Conservation (phyloP, 2,329 filamentous ascomycete species). For the Botrytis galanthina region DNA sequence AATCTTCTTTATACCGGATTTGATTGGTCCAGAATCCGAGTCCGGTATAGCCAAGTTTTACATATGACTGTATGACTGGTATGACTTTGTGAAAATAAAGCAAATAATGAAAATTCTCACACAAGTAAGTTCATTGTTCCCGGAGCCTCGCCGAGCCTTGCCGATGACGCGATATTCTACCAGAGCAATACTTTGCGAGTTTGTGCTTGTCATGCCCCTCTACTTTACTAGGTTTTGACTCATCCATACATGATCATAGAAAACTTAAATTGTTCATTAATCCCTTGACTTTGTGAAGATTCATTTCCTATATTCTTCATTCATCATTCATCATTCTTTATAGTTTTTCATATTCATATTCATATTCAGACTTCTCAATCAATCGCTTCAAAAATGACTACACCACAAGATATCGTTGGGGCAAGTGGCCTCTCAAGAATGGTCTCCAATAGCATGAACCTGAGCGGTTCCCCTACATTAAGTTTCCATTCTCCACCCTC, state of each 20-base stretch:
- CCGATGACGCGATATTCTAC: constrained; percentile 6
- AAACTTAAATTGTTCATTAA: constrained; percentile 9
- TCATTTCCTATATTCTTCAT: neutral
- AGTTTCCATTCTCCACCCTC: constrained; percentile 72
- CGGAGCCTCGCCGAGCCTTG: constrained; percentile 13
- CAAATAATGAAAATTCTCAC: neutral
- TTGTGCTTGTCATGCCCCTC: neutral
- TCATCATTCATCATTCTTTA: neutral
- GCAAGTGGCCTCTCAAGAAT: constrained; percentile 40
- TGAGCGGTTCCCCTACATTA: constrained; percentile 65
- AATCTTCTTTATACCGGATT: no score
- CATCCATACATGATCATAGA: constrained; percentile 7
- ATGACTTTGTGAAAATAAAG: neutral
- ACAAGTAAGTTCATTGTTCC: neutral
- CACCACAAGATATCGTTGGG: constrained; percentile 48
- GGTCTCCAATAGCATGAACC: constrained; percentile 59
- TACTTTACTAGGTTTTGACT: constrained; percentile 13
- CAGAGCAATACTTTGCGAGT: constrained; percentile 17
- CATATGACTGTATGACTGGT: no score
- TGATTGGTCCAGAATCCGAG: no score
- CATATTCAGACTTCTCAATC: neutral
- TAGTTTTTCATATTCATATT: neutral
- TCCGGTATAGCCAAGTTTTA: no score
- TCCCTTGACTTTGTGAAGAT: neutral
- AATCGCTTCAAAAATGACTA: constrained; percentile 7